Evolutionary conservation across 2,329 filamentous ascomycete genomes (phyloP).

Genomic region (Dactylellina haptotyla): DNA sequence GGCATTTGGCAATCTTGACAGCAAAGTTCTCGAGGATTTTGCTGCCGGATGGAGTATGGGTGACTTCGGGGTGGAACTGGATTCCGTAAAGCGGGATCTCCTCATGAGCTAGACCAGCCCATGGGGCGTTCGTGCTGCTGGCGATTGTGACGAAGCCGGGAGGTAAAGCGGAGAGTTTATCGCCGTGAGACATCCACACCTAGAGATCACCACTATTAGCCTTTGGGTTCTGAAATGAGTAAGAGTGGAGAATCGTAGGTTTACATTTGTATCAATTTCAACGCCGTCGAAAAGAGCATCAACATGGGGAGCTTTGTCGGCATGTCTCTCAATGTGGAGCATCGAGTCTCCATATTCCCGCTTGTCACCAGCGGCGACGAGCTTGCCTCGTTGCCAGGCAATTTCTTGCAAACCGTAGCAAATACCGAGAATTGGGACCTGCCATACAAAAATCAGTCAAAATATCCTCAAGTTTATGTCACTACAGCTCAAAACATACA

Average conservation of each 20-base stretch:
- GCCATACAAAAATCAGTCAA: conserved; percentile 49
- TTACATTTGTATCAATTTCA: conserved; percentile 71
- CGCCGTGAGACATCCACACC: conserved; percentile 88
- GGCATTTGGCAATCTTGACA: conserved; percentile 80
- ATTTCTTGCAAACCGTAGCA: conserved; percentile 78
- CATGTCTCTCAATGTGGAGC: conserved; percentile 70
- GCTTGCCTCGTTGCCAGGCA: conserved; percentile 73
- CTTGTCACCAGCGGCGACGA: conserved; percentile 74
- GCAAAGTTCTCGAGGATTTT: conserved; percentile 84
- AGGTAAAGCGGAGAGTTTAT: conserved; percentile 82
- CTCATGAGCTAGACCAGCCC: conserved; percentile 78
- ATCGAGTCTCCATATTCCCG: conserved; percentile 78
- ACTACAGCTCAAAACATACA: conserved; percentile 65
- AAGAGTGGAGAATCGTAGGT: not conserved
- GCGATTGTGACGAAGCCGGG: conserved; percentile 78
- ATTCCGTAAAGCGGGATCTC: conserved; percentile 70
- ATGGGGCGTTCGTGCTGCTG: conserved; percentile 78
- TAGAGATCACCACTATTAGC: conserved; percentile 55
- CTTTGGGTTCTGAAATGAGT: not conserved
- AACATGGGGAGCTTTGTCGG: conserved; percentile 70
- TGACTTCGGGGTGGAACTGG: conserved; percentile 90
- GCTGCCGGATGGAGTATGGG: conserved; percentile 75
- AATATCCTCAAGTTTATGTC: not conserved
- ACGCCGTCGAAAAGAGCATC: conserved; percentile 82
- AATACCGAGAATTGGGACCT: conserved; percentile 67